Percentiles rank a stretch among this genome's conserved stretches.
These are phyloP conservation scores for Paramecium bursaria DNA, from an alignment of 73 alveolate species.

Conservation along the genomic window DNA sequence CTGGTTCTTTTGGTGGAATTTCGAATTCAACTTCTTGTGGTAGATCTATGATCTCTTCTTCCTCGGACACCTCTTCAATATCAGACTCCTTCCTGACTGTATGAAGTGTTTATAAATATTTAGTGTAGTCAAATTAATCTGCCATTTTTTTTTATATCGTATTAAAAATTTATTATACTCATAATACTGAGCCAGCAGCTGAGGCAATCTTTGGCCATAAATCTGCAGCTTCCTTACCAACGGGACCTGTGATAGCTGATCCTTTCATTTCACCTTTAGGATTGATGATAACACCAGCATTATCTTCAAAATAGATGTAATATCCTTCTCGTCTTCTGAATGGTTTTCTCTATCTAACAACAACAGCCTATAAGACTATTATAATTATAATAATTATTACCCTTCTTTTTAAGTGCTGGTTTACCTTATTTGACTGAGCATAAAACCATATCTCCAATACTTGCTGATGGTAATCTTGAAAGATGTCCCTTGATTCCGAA, in stretches of 20 bases:
- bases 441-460: constrained; percentile 96
- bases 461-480: constrained; percentile 82
- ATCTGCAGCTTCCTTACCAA: constrained; percentile 94
- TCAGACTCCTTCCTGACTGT: not conserved
- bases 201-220: constrained; percentile 98
- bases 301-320: constrained; percentile 97
- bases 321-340: constrained; percentile 98
- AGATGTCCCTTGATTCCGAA: constrained; percentile 81
- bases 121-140: not conserved
- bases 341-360: constrained; percentile 97
- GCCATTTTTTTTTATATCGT: not conserved
- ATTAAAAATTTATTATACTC: constrained; percentile 62
- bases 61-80: not conserved
- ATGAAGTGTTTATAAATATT: not conserved
- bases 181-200: constrained; percentile 94
- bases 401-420: constrained; percentile 99
- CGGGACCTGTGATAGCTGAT: constrained; percentile 94
- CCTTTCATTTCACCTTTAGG: constrained; percentile 99
- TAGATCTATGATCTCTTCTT: too few relatives aligned
- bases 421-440: constrained; percentile 97
- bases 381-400: not conserved
- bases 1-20: constrained; percentile 46
- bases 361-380: constrained; percentile 89
- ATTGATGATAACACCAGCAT: constrained; percentile 98
- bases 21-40: constrained; percentile 56